Percentiles rank a stretch among this genome's conserved stretches.
phyloP scores from a whole-genome alignment of 2,329 filamentous ascomycete genomes.

The Aspergillus eucalypticola region DNA sequence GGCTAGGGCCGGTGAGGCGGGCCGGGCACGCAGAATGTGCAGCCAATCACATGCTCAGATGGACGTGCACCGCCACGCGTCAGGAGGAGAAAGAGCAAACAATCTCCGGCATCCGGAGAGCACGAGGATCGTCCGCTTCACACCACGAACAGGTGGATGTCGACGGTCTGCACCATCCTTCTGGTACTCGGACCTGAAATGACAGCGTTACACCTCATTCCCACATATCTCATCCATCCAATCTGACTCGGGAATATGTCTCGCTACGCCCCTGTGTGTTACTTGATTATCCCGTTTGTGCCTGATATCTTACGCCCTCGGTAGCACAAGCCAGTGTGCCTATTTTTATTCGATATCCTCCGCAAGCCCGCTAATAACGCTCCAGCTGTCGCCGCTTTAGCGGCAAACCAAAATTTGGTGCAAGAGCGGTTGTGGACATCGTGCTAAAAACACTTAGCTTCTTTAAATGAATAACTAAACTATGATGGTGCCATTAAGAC shows the following conservation, averaged over 20 bases:
- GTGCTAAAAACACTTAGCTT: background rate
- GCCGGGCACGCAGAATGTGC: conserved; percentile 5
- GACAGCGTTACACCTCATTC: background rate
- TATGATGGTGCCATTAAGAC: background rate
- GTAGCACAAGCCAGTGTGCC: background rate
- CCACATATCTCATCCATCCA: background rate
- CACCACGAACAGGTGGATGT: background rate
- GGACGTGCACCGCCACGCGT: conserved; percentile 3
- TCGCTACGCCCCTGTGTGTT: background rate
- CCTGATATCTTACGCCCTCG: background rate
- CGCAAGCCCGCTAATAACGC: background rate
- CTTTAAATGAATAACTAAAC: too few relatives aligned
- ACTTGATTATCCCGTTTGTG: background rate
- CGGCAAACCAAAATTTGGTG: background rate
- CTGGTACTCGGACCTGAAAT: background rate
- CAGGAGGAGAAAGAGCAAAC: background rate
- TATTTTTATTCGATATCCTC: background rate
- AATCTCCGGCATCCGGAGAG: background rate
- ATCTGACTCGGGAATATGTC: background rate
- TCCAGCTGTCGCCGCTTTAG: background rate
- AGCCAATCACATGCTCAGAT: background rate
- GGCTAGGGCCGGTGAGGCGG: conserved; percentile 17
- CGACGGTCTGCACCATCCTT: background rate
- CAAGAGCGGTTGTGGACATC: background rate
- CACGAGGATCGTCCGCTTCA: background rate